Evolutionary conservation across 441 rosid species (phyloP), one percentile per base, ranked within the genome.

Genomic region (Populus tomentosa): DNA sequence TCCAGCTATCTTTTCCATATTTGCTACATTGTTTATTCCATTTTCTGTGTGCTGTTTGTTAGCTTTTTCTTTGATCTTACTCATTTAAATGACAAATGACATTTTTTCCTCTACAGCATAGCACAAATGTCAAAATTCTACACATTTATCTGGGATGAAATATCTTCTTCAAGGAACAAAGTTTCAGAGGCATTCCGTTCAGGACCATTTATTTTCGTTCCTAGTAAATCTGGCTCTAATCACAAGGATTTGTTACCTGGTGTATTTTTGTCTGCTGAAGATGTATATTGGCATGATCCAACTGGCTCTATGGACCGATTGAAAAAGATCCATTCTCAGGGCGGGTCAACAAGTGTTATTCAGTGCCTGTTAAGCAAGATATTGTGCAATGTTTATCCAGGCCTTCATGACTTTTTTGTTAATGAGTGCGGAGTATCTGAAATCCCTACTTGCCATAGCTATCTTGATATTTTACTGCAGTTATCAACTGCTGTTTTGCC

Each of bases 271-370:
- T 82, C 94, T 77, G 76, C 87, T 74, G 84, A 87, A 75, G 97
- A 96, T 77, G 94, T 92, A 42, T 91, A 81, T 84, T 96, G 98
- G 99, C 85, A 85, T 63, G 99, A 96, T 88, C 87, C 94, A 61
- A 92, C 94, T 79, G 98, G 92, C 77, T 78, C 81, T 76, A 68
- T 87, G 80, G 86, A 90, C 75, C 84, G 80, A 79, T 82, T 92
- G 75, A 89, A 84, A 84, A 85, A 78, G 75, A 82, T 79, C 65
- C 80, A 85, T 76, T 79, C 87, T 69, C 84, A 78, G 72, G 46
- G 78, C 75, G 70, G 85, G 72, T 74, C 80, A 62, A 65, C 81
- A 75, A 81, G 75, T 77, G 85, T 73, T 75, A 75, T 67, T 67
- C 78, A 78, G 7, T 46, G 36, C 28, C 83, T 87, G 75, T 79